Base-by-base conservation (phyloP, 2,329 filamentous ascomycete genomes). In the Chaetomiaceae sp. region DNA sequence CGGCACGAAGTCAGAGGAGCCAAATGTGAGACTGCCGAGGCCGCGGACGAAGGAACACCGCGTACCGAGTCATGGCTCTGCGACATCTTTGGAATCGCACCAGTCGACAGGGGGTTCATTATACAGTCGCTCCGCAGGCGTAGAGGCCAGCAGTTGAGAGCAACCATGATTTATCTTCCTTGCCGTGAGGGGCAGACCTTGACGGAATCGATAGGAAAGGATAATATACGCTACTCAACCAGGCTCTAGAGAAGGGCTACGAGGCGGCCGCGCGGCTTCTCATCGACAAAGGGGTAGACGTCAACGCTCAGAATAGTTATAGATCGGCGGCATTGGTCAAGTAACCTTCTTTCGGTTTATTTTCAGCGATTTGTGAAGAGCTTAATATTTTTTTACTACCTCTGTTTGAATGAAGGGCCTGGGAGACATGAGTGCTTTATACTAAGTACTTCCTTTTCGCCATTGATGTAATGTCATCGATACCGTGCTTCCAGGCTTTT, bases 381-480 rank as follows among this genome's bases (percentile, higher is more conserved):
- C n/a, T n/a, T n/a, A n/a, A n/a, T n/a, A n/a, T 37, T 37, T 18
- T 49, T 42, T 42, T 42, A 34, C 10, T 32, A 49, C 25, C 44
- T 54, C 25, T 45, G 33, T 20, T 49, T n/a, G 41, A 46, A 25
- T 34, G 32, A 37, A 54, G 41, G 45, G 46, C 38, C 34, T 46
- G 40, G 51, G 46, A 49, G 45, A 23, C 32, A 48, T 41, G 16
- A 40, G 20, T 49, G 46, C 51, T 40, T 49, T 50, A 54, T 49
- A 41, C 20, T n/a, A n/a, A n/a, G n/a, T 40, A 46, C 29, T 49
- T 40, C 36, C 34, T 29, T 54, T 53, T 38, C 51, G 44, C 44
- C 30, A 43, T 44, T 42, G 9, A 43, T 23, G 44, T 23, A 18
- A n/a, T 45, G 29, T 44, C 5, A 38, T 45, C 3, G 16, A 53